These are phyloP conservation scores for Paramarasmius palmivorus DNA, from an alignment of 1,284 basidiomycete species.

Conservation along the genomic window DNA sequence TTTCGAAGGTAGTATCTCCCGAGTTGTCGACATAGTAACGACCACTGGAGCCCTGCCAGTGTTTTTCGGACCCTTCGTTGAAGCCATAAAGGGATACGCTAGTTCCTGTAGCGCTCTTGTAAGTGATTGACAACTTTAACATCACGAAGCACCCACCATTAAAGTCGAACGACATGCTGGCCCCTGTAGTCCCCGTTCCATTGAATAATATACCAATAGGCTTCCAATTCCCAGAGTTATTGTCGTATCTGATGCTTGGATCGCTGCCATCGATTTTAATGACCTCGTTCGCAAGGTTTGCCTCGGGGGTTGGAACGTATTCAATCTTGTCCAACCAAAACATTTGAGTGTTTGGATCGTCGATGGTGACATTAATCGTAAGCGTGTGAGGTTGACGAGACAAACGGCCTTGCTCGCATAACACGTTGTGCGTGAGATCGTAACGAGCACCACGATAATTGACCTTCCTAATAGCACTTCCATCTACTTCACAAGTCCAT, in stretches of 20 bases:
- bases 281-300: not conserved
- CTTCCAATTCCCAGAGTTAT: not conserved
- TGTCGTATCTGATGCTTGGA: slow-evolving; percentile 1
- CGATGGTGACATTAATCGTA: slow-evolving; percentile 1
- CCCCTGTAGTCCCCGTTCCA: slow-evolving; percentile 1
- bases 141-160: not conserved
- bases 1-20: slow-evolving; percentile 1
- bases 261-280: slow-evolving; percentile 2
- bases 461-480: not conserved
- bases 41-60: not conserved
- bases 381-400: not conserved
- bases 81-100: slow-evolving; percentile 1
- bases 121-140: not conserved
- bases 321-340: slow-evolving; percentile 4
- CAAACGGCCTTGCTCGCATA: slow-evolving; percentile 2
- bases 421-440: not conserved
- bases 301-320: not conserved
- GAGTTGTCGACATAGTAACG: slow-evolving; percentile 2
- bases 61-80: not conserved
- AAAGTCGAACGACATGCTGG: not conserved
- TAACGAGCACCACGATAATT: not conserved
- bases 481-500: slow-evolving; percentile 2
- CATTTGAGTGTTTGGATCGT: not conserved
- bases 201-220: not conserved
- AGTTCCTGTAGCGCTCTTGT: not conserved